phyloP scores from a whole-genome alignment of 129 eudicot genomes.

The Calendula officinalis region DNA sequence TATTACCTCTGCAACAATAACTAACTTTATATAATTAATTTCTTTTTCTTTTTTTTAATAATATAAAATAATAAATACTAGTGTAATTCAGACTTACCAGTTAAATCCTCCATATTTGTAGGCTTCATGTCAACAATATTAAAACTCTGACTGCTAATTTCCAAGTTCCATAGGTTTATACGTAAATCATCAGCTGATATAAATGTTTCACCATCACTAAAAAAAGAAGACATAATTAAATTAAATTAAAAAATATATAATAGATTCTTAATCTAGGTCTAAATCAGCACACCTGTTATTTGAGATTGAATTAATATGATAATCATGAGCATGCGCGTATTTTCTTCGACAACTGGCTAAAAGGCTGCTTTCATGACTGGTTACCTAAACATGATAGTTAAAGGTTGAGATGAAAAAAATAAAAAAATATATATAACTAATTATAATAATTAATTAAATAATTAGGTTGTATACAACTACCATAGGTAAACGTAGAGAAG shows the following conservation, averaged over 20 bases:
- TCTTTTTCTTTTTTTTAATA: constrained; percentile 10
- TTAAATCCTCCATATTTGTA: constrained; percentile 93
- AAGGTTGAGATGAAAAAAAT: constrained; percentile 5
- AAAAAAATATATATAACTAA: neutral
- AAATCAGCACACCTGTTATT: constrained; percentile 62
- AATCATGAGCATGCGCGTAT: constrained; percentile 97
- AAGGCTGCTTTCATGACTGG: constrained; percentile 78
- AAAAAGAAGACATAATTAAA: constrained; percentile 22
- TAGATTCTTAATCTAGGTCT: neutral
- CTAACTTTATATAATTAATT: neutral
- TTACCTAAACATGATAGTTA: constrained; percentile 52
- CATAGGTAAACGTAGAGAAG: constrained; percentile 74
- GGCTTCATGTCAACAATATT: constrained; percentile 94
- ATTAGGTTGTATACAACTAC: constrained; percentile 57
- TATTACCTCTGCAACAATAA: constrained; percentile 79
- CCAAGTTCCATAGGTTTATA: constrained; percentile 97
- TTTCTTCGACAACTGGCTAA: constrained; percentile 82
- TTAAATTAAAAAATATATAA: constrained; percentile 7
- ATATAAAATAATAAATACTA: neutral
- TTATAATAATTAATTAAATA: neutral
- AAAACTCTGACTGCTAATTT: constrained; percentile 88
- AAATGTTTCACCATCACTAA: constrained; percentile 95
- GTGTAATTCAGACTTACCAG: constrained; percentile 47
- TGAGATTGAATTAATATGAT: constrained; percentile 93
- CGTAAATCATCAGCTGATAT: constrained; percentile 97